phyloP scores from a whole-genome alignment of 2,329 filamentous ascomycete genomes.

The Aureobasidium sp. region DNA sequence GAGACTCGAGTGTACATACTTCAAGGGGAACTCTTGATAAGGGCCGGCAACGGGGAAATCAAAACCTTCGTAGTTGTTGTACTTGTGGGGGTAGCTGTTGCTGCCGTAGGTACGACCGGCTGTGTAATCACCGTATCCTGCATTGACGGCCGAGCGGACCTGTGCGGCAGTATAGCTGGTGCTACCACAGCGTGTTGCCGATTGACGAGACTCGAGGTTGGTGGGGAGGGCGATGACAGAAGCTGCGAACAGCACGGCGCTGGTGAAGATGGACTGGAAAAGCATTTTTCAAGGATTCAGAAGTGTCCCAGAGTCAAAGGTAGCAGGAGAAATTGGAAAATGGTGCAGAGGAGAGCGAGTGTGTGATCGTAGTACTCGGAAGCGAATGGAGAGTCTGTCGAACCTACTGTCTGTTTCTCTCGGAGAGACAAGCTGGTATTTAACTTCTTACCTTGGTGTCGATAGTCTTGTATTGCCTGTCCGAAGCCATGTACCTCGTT shows the following conservation, averaged over 20 bases:
- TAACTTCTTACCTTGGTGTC: not conserved
- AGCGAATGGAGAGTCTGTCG: constrained; percentile 1
- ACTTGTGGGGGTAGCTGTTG: constrained; percentile 43
- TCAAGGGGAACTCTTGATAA: constrained; percentile 59
- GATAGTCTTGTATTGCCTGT: not conserved
- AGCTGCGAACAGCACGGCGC: constrained; percentile 25
- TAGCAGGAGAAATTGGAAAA: not conserved
- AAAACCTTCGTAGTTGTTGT: constrained; percentile 59
- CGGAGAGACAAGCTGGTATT: constrained; percentile 7
- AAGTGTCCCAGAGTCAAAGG: not conserved
- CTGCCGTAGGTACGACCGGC: constrained; percentile 18
- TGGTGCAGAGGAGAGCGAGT: not conserved
- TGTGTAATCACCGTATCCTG: constrained; percentile 46
- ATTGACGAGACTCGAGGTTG: constrained; percentile 32
- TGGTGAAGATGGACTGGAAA: constrained; percentile 24
- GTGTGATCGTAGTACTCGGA: not conserved
- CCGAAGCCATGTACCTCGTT: constrained; percentile 5
- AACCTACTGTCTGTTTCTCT: not conserved
- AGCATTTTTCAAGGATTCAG: constrained; percentile 21
- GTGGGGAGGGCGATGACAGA: constrained; percentile 23
- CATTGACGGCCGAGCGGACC: constrained; percentile 44
- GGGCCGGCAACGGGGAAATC: constrained; percentile 50
- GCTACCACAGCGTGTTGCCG: constrained; percentile 48
- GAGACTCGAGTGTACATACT: constrained; percentile 29
- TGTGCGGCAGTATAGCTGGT: constrained; percentile 46